These are phyloP conservation scores for Phytophthora pseudosyringae DNA, from an alignment of 352 stramenopile genomes.

Conservation along the genomic window DNA sequence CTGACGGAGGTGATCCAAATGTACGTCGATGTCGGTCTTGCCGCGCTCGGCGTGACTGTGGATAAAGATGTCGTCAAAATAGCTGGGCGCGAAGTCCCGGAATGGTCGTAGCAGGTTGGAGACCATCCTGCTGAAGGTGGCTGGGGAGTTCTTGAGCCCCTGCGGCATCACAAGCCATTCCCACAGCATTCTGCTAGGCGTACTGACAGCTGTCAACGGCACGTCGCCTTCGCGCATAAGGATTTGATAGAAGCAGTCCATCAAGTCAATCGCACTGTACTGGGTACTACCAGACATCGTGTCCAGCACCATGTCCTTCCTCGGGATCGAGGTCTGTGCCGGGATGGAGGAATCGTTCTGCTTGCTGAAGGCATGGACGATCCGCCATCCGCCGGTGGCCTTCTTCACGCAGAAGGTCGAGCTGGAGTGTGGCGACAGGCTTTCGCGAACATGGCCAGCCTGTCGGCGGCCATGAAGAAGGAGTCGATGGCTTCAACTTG, in stretches of 20 bases:
- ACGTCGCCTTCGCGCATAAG: background rate
- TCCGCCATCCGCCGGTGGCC: too few species aligned
- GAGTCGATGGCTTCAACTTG: background rate
- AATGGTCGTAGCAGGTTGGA: background rate
- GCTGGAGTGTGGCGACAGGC: background rate
- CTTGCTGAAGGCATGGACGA: too few species aligned
- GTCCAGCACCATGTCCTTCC: background rate
- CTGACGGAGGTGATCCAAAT: conserved; percentile 21
- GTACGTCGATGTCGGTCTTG: conserved; percentile 20
- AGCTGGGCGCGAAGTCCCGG: conserved; percentile 10
- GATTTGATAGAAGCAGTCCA: background rate
- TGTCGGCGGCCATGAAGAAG: background rate
- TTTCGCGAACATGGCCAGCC: background rate
- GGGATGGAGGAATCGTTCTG: too few species aligned
- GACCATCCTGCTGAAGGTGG: background rate
- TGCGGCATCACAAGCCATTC: background rate
- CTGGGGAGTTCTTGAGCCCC: background rate
- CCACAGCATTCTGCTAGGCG: background rate
- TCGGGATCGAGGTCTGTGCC: background rate
- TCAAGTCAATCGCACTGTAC: background rate
- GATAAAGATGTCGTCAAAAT: conserved; percentile 43
- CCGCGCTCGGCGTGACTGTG: conserved; percentile 21
- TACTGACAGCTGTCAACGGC: too few species aligned
- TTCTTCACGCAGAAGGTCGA: background rate
- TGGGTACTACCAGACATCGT: background rate